Evolutionary conservation across 768 basidiomycete species (phyloP).

Genomic region (Kwoniella dejecticola): DNA sequence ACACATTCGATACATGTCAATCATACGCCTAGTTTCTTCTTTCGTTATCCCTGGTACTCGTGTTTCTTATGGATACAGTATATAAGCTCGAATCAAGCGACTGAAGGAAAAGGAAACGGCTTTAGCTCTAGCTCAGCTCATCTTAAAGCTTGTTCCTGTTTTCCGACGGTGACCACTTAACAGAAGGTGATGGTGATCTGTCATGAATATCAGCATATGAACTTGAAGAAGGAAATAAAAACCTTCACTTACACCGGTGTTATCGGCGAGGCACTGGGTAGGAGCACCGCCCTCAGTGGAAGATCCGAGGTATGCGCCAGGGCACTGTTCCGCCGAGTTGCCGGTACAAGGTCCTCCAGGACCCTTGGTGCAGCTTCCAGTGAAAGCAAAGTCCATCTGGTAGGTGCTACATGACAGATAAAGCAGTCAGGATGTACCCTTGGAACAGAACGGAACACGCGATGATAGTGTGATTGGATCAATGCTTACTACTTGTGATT

Average conservation of each 20-base stretch:
- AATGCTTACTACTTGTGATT: conserved; percentile 30
- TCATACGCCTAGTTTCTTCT: no score
- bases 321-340: conserved; percentile 11
- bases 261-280: conserved; percentile 14
- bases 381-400: conserved; percentile 12
- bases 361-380: conserved; percentile 6
- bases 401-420: conserved; percentile 5
- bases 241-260: conserved; percentile 8
- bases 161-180: not conserved
- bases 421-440: not conserved
- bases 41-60: no score
- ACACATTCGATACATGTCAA: no score
- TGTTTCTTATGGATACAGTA: no score
- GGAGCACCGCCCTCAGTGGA: conserved; percentile 6
- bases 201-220: not conserved
- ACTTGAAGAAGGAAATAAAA: no score
- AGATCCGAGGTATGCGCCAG: conserved; percentile 14
- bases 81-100: no score
- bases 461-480: no score
- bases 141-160: no score
- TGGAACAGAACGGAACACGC: no score
- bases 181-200: conserved; percentile 10
- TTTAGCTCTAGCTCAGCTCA: no score
- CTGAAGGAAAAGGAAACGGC: no score
- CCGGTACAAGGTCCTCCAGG: conserved; percentile 11